Evolutionary conservation across 352 stramenopile species (phyloP), one percentile per base, ranked within the genome.

Genomic region (Globisporangium rhizosaccharum): DNA sequence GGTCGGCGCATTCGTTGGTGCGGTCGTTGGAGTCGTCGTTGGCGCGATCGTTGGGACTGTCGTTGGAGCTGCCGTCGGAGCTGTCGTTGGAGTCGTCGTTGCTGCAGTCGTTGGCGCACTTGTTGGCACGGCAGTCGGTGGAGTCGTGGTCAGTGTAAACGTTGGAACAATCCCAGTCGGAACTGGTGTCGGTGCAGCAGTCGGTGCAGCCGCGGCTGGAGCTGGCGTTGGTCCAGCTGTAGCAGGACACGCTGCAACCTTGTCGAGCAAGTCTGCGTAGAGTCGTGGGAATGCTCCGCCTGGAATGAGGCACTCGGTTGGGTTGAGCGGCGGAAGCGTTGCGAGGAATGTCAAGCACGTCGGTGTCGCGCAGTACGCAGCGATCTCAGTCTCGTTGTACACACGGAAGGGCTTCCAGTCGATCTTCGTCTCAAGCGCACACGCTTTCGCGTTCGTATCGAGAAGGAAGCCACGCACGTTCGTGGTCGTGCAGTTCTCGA

Each of bases 301-400:
- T 23, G 51, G 51, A 17, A 57, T 57, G 36, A 20, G 20, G 36
- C 51, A 57, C 11, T 57, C 51, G 36, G 30, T 18, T 25, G 51
- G 51, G 51, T 57, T 57, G 20, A 57, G 51, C 23, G 51, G 36
- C 8, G 51, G n/a, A 1, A 57, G 51, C 23, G 51, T 57, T 15
- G 51, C 51, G 20, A 57, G 51, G 37, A 57, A 57, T 12, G 36
- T 48, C 11, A 45, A 23, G 36, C 51, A 57, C 51, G 51, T 30
- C 7, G n/a, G 3, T 14, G 33, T 57, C 6, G 12, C 15, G 36
- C 51, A 57, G 33, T n/a, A 57, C 33, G 51, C 51, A 8, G 51
- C 20, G 37, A 57, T 57, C 51, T 57, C 51, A 20, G 51, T 33
- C 33, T 46, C 51, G 33, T 45, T 47, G 37, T 57, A 57, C 20